Conservation (phyloP, 305 asterid species). For the Galium porrigens region DNA sequence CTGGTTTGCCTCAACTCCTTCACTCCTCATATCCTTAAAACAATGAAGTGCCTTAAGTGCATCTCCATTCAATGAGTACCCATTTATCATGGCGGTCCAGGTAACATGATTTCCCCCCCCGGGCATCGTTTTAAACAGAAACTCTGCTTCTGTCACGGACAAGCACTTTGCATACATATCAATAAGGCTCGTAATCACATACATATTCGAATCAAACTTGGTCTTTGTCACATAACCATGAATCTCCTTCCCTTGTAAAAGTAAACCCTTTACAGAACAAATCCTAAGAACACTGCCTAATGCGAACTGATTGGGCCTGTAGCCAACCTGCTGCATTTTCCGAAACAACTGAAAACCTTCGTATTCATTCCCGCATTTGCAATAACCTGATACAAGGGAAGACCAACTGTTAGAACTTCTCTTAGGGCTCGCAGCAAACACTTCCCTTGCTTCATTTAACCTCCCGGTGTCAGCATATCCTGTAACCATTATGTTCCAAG, state of each 20-base stretch:
- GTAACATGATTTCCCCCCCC: conserved; percentile 64
- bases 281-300: conserved; percentile 62
- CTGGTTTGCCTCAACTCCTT: conserved; percentile 61
- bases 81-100: conserved; percentile 81
- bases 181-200: conserved; percentile 54
- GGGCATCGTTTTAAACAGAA: conserved; percentile 39
- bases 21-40: conserved; percentile 49
- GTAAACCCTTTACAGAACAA: conserved; percentile 50
- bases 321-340: conserved; percentile 47
- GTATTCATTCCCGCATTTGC: conserved; percentile 44
- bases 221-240: conserved; percentile 55
- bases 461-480: conserved; percentile 54
- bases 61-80: conserved; percentile 54
- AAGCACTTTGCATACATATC: conserved; percentile 64
- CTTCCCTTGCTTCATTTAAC: conserved; percentile 39
- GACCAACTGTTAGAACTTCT: conserved; percentile 61
- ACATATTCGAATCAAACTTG: conserved; percentile 36
- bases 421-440: conserved; percentile 37
- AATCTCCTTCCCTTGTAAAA: conserved; percentile 44
- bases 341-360: conserved; percentile 46
- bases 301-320: conserved; percentile 42
- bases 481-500: conserved; percentile 58
- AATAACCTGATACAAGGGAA: conserved; percentile 60
- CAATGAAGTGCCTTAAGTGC: conserved; percentile 34
- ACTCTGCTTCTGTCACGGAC: conserved; percentile 41